Base-by-base conservation (phyloP, 2,329 filamentous ascomycete species). In the Penicillium sp. region DNA sequence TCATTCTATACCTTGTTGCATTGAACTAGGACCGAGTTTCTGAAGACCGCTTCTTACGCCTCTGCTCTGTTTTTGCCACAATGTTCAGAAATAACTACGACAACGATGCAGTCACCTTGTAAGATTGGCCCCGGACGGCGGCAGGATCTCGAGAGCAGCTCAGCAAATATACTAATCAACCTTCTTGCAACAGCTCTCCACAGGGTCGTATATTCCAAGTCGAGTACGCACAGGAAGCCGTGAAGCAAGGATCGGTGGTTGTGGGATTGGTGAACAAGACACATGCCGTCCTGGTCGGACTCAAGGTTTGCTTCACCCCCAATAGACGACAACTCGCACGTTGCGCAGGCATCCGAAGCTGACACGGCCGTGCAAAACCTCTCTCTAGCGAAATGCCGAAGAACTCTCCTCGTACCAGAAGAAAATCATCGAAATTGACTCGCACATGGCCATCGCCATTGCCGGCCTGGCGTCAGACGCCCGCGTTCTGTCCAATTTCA, bases 21-120 rank as follows among this genome's bases (percentile, higher is more conserved):
- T 50, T 50, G 45, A 46, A 45, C 38, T 38, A 48, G 37, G n/a
- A 44, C 36, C 40, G 41, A 45, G 50, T 25, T 39, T 32, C 29
- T 38, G 45, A 8, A 37, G 26, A 40, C 46, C 44, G 44, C 47
- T 39, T 9, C 34, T 3, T 7, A 29, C n/a, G 39, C 49, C 44
- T 45, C 47, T 47, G 44, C 26, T 43, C 45, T 51, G 50, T 44
- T 43, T 42, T 55, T 51, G 55, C 58, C 80, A 84, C 66, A 66
- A 97, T 98, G 93, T 98, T 98, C 78, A 83, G 93, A 76, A 98
- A 98, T 81, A 97, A 97, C 76, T 98, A 98, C 81, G 93, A 98
- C 78, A 98, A 98, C 83, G 93, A 98, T 75, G 95, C 91, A 56
- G 90, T 97, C 76, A 98, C 93, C 76, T 98, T 97, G 90, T 95